Percentiles rank a stretch among this genome's conserved stretches.
phyloP scores from a whole-genome alignment of 345 rosid species.

The Viola odorata region DNA sequence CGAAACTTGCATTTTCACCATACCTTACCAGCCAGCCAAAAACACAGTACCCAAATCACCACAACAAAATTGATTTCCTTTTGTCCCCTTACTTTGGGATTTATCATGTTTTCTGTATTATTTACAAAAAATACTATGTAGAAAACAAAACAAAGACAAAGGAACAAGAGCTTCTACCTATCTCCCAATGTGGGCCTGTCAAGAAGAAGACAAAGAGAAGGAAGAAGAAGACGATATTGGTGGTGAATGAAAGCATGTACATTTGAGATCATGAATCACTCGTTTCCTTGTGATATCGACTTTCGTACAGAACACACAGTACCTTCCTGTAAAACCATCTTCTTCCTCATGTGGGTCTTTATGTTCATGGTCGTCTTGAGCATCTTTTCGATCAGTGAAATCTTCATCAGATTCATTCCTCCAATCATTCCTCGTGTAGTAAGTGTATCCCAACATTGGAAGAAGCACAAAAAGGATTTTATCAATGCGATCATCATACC shows the following conservation, averaged over 20 bases:
- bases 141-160: slow-evolving; percentile 8
- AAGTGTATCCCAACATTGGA: slow-evolving; percentile 39
- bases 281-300: slow-evolving; percentile 38
- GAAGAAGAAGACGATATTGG: slow-evolving; percentile 34
- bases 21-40: too few species aligned
- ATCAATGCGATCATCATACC: slow-evolving; percentile 31
- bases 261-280: slow-evolving; percentile 41
- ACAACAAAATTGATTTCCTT: slow-evolving; percentile 3
- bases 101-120: slow-evolving; percentile 14
- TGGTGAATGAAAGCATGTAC: slow-evolving; percentile 42
- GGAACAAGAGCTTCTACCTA: neutral
- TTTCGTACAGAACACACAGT: slow-evolving; percentile 61
- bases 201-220: slow-evolving; percentile 34
- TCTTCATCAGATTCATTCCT: slow-evolving; percentile 26
- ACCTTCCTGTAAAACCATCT: slow-evolving; percentile 26
- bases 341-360: slow-evolving; percentile 9
- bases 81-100: neutral
- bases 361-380: slow-evolving; percentile 6
- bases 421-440: slow-evolving; percentile 29
- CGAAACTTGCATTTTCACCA: neutral
- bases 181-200: slow-evolving; percentile 10
- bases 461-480: slow-evolving; percentile 33
- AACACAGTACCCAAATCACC: too few species aligned
- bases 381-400: slow-evolving; percentile 11
- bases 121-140: slow-evolving; percentile 20